phyloP scores from a whole-genome alignment of 2,329 filamentous ascomycete species.

The Thermothelomyces thermophilus region DNA sequence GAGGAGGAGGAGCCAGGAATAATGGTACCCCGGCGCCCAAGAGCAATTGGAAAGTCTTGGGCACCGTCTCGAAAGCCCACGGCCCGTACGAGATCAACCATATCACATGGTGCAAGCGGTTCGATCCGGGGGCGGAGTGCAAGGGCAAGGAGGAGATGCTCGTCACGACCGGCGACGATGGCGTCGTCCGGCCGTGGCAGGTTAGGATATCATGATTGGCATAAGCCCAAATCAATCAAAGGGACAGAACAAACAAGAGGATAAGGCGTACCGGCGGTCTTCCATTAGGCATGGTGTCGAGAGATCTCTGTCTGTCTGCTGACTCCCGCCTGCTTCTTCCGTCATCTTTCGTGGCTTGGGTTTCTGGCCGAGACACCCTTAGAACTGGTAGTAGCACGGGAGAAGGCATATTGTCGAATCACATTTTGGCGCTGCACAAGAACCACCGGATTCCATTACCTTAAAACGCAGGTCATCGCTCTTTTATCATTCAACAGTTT shows the following conservation, averaged over 20 bases:
- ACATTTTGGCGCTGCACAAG: no score
- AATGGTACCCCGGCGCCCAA: background rate
- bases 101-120: constrained; percentile 75
- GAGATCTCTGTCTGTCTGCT: background rate
- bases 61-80: constrained; percentile 66
- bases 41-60: constrained; percentile 63
- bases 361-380: no score
- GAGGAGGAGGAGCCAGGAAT: constrained; percentile 2
- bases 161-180: constrained; percentile 88
- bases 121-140: constrained; percentile 55
- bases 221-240: background rate
- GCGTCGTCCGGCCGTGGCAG: constrained; percentile 77
- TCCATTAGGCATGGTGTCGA: background rate
- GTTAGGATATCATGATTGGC: constrained; percentile 19
- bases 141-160: constrained; percentile 70
- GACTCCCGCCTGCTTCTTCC: no score
- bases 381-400: no score
- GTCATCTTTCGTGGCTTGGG: no score
- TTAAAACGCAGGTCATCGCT: no score
- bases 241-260: no score
- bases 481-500: background rate
- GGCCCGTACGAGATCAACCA: constrained; percentile 95
- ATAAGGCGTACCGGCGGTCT: no score
- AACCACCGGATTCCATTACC: no score
- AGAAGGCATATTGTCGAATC: background rate